Conservation (phyloP, 192 early-diverging fungal genomes). For the Martensiomyces pterosporus region DNA sequence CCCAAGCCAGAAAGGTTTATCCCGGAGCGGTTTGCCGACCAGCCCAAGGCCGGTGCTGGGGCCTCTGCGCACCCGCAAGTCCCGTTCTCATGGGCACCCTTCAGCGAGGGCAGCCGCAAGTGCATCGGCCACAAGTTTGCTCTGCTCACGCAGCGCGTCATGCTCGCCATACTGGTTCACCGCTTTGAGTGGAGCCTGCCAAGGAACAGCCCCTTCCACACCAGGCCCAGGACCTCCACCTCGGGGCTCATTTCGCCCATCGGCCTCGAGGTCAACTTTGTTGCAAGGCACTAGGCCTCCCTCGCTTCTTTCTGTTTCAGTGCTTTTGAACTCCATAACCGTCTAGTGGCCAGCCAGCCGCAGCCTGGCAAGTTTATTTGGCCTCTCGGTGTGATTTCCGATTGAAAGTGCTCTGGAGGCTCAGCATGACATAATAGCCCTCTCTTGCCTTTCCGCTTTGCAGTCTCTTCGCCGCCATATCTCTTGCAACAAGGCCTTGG, state of each 20-base stretch:
- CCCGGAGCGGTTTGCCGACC: conserved; percentile 52
- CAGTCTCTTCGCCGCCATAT: no score
- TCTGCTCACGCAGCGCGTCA: conserved; percentile 56
- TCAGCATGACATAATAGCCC: no score
- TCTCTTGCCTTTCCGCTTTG: no score
- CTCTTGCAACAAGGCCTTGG: no score
- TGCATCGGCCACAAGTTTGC: conserved; percentile 61
- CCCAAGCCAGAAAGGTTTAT: conserved; percentile 48
- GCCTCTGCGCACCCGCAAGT: conserved; percentile 4
- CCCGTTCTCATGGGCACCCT: conserved; percentile 54
- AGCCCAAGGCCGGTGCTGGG: no score
- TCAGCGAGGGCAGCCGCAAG: conserved; percentile 53
- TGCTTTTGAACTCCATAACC: no score
- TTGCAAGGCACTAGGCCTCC: conserved; percentile 7
- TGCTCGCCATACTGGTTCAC: conserved; percentile 51
- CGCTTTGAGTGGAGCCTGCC: conserved; percentile 44
- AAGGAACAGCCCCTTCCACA: conserved; percentile 30
- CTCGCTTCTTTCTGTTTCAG: neutral
- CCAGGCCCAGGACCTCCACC: conserved; percentile 22
- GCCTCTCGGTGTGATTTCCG: no score
- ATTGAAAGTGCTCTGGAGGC: no score
- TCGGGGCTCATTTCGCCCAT: conserved; percentile 43
- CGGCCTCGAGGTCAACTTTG: conserved; percentile 28
- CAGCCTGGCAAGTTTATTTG: no score
- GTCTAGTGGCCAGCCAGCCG: no score